phyloP scores from a whole-genome alignment of 208 protist species.

The Phytomonas francai region DNA sequence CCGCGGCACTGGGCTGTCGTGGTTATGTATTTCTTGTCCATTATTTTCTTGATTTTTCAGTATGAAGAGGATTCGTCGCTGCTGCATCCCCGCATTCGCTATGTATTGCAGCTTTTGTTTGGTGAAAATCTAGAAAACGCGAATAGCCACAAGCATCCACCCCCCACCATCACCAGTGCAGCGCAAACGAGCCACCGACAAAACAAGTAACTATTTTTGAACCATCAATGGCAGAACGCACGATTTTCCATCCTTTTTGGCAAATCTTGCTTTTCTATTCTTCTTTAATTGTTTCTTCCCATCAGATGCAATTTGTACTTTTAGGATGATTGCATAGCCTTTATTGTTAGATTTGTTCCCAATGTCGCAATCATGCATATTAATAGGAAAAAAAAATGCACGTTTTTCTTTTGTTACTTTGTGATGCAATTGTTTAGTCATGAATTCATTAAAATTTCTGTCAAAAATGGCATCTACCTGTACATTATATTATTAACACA shows the following conservation, averaged over 20 bases:
- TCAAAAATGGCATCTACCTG: neutral
- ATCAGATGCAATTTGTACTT: neutral
- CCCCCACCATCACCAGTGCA: neutral
- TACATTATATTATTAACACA: conserved; percentile 4
- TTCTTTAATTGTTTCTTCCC: neutral
- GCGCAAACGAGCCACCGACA: neutral
- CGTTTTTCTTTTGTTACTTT: neutral
- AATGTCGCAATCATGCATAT: neutral
- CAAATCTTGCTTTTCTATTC: neutral
- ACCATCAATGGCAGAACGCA: neutral
- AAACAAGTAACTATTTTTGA: neutral
- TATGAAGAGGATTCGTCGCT: conserved; percentile 70
- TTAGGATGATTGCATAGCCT: neutral
- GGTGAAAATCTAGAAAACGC: conserved; percentile 22
- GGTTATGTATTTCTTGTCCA: conserved; percentile 59
- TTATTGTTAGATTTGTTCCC: conserved; percentile 1
- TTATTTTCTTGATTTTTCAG: conserved; percentile 68
- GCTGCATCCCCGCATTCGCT: conserved; percentile 48
- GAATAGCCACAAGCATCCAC: neutral
- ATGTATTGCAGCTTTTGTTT: conserved; percentile 40
- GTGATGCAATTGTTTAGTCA: neutral
- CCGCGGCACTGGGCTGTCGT: conserved; percentile 63
- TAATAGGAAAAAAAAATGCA: neutral
- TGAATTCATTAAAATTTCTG: neutral
- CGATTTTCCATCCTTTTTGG: neutral